A percentile compares a stretch with the other conserved stretches of the same genome.
These are phyloP conservation scores for Lichtheimia ramosa DNA, from an alignment of 371 early-diverging fungal species.

Conservation along the genomic window DNA sequence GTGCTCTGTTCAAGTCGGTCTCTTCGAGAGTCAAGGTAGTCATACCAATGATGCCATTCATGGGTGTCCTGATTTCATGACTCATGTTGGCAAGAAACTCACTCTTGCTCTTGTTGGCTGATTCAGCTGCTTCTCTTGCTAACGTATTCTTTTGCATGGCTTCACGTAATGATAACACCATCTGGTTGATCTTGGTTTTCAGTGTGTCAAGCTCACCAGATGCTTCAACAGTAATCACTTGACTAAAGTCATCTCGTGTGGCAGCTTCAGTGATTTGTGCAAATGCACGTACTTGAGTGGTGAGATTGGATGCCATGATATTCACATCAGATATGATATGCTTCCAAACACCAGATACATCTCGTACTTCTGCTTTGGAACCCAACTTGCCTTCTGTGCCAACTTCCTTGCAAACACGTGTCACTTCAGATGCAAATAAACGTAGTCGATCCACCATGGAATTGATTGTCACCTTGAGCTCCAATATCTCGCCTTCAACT, in stretches of 20 bases:
- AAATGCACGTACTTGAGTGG: conserved; percentile 54
- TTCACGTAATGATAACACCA: conserved; percentile 59
- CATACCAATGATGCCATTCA: conserved; percentile 66
- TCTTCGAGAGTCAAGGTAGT: conserved; percentile 50
- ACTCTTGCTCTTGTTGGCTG: conserved; percentile 65
- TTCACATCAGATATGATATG: conserved; percentile 52
- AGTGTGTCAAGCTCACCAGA: conserved; percentile 70
- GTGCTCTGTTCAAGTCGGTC: conserved; percentile 65
- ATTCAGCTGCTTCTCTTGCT: conserved; percentile 43
- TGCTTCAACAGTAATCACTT: conserved; percentile 64
- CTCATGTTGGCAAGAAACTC: conserved; percentile 72
- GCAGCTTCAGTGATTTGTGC: conserved; percentile 55
- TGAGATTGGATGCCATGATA: conserved; percentile 47
- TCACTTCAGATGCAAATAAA: conserved; percentile 41
- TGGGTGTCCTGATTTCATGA: conserved; percentile 61
- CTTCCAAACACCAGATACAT: conserved; percentile 52
- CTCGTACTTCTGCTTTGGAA: conserved; percentile 32
- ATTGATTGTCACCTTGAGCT: conserved; percentile 39
- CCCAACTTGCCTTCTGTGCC: conserved; percentile 52
- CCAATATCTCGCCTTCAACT: conserved; percentile 36
- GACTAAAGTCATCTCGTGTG: conserved; percentile 59
- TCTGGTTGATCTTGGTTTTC: conserved; percentile 71
- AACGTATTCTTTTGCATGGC: conserved; percentile 63
- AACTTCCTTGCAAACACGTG: conserved; percentile 41
- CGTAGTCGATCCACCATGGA: conserved; percentile 49